These are phyloP conservation scores for Coccomyxa sp. DNA, from an alignment of 139 green algal species.

Conservation along the genomic window DNA sequence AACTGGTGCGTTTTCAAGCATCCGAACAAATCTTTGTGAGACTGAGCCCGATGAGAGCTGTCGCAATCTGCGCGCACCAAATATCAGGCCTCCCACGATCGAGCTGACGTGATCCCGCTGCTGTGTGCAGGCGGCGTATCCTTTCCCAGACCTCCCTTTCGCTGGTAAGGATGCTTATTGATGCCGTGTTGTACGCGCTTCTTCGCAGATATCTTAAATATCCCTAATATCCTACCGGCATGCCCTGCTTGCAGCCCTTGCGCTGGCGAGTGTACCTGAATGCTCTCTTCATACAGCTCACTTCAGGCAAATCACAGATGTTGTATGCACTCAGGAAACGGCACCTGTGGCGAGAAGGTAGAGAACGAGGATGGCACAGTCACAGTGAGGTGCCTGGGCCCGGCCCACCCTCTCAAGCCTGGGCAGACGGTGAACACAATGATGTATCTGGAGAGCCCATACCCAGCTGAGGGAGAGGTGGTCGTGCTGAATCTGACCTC, in stretches of 20 bases:
- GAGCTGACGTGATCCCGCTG: neutral
- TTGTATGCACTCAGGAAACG: no score
- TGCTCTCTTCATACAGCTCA: no score
- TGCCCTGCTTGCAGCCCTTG: no score
- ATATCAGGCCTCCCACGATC: no score
- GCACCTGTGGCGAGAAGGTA: neutral
- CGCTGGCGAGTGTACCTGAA: no score
- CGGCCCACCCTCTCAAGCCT: neutral
- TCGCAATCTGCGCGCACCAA: neutral
- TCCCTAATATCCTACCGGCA: no score
- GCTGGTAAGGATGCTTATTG: no score
- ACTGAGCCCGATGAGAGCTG: neutral
- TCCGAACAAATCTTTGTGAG: neutral
- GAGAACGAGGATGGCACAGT: neutral
- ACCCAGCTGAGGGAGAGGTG: neutral
- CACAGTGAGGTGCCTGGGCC: neutral
- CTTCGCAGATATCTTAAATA: no score
- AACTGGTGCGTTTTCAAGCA: neutral
- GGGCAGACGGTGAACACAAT: neutral
- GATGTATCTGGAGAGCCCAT: constrained; percentile 1
- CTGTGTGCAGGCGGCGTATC: neutral
- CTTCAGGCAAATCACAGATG: no score
- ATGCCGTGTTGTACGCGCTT: no score
- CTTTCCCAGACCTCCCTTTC: neutral
- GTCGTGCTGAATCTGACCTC: neutral